These are phyloP conservation scores for Aspergillus glaucus DNA, from an alignment of 2,329 filamentous ascomycete genomes.

Conservation along the genomic window DNA sequence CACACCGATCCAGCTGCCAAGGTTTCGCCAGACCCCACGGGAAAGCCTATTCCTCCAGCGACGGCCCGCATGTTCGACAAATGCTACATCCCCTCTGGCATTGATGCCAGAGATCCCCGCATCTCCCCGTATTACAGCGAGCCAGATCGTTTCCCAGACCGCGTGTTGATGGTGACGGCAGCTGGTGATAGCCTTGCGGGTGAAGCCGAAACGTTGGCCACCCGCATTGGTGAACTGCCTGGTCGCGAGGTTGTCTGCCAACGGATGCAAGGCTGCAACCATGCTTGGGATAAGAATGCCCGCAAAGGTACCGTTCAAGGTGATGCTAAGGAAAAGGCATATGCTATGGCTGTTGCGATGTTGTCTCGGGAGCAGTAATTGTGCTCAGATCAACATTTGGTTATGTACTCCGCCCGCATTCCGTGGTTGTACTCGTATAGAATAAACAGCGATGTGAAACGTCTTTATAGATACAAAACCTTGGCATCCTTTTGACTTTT, in stretches of 20 bases:
- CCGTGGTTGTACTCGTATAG: too few relatives aligned
- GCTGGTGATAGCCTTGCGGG: conserved; percentile 23
- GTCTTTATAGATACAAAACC: too few relatives aligned
- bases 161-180: conserved; percentile 26
- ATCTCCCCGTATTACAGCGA: conserved; percentile 26
- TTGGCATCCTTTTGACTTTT: too few relatives aligned
- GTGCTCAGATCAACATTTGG: not conserved
- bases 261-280: conserved; percentile 29
- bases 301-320: conserved; percentile 20
- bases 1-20: conserved; percentile 13
- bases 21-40: conserved; percentile 15
- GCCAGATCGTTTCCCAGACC: conserved; percentile 20
- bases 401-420: too few relatives aligned
- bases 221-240: conserved; percentile 13
- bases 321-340: conserved; percentile 28
- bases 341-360: conserved; percentile 27
- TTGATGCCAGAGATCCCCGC: conserved; percentile 25
- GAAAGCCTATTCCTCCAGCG: conserved; percentile 16
- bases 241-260: conserved; percentile 23
- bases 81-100: conserved; percentile 20
- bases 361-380: conserved; percentile 7
- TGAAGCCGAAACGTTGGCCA: conserved; percentile 26
- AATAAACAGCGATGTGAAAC: too few relatives aligned
- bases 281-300: conserved; percentile 36
- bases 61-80: conserved; percentile 23